These are phyloP conservation scores for Collybia sordida DNA, from an alignment of 768 basidiomycete species.

Conservation along the genomic window DNA sequence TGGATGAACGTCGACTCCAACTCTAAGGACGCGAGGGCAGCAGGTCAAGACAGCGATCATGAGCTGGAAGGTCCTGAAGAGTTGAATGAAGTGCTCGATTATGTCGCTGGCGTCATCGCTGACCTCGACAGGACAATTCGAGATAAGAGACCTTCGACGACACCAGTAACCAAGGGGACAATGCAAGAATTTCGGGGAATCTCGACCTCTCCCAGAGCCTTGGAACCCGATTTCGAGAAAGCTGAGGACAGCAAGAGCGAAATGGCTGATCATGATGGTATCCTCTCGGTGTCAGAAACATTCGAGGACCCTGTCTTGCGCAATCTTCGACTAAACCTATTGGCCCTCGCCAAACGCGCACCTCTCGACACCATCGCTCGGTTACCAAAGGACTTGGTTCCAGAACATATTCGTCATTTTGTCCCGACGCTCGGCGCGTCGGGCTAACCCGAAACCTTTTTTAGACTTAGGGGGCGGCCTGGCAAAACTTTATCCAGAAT, in stretches of 20 bases:
- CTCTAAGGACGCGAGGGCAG: constrained; percentile 13
- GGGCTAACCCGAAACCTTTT: constrained; percentile 13
- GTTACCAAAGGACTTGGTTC: constrained; percentile 64
- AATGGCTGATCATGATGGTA: not conserved
- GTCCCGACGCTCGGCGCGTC: constrained; percentile 52
- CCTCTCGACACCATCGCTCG: constrained; percentile 70
- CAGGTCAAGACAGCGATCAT: constrained; percentile 14
- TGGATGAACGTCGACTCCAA: constrained; percentile 32
- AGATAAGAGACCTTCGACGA: constrained; percentile 8
- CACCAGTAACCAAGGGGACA: constrained; percentile 3
- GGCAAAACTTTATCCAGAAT: too few species aligned
- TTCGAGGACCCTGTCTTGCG: constrained; percentile 51
- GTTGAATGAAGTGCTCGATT: constrained; percentile 55
- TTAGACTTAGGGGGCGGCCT: not conserved
- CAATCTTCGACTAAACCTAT: constrained; percentile 67
- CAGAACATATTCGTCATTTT: constrained; percentile 60
- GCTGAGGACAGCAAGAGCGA: not conserved
- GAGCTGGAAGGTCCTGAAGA: constrained; percentile 46
- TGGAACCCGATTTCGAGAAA: not conserved
- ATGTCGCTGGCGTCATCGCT: constrained; percentile 53
- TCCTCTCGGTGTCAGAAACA: not conserved
- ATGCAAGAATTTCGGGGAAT: not conserved
- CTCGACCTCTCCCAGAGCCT: not conserved
- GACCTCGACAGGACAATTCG: constrained; percentile 35
- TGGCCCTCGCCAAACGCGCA: constrained; percentile 76